Conservation (phyloP, 1,284 basidiomycete genomes). For the Leccinum fallax region DNA sequence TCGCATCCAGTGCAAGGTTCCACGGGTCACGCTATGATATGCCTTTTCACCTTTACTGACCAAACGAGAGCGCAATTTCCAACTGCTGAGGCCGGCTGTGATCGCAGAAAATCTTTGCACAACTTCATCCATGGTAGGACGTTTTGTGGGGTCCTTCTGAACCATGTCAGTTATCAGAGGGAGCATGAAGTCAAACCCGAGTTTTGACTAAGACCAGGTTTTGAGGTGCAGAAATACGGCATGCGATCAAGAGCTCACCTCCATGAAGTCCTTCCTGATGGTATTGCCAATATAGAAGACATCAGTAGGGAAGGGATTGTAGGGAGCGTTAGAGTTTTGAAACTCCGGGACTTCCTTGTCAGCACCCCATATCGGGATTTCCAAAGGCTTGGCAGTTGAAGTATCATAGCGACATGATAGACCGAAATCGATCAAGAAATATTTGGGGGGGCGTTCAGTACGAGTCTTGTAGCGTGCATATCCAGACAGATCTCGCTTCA, state of each 20-base stretch:
- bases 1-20: conserved; percentile 19
- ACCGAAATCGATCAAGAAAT: conserved; percentile 38
- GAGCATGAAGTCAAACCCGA: conserved; percentile 18
- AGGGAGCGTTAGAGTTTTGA: conserved; percentile 20
- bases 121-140: conserved; percentile 24
- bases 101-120: conserved; percentile 9
- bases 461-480: conserved; percentile 28
- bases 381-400: conserved; percentile 17
- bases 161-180: conserved; percentile 22
- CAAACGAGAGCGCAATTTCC: conserved; percentile 27
- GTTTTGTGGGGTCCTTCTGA: conserved; percentile 22
- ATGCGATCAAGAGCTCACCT: too few species aligned
- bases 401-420: conserved; percentile 34
- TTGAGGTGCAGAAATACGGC: too few species aligned
- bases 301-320: conserved; percentile 40
- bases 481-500: conserved; percentile 26
- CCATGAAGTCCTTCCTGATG: conserved; percentile 28
- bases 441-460: conserved; percentile 33
- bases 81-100: not conserved
- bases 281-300: conserved; percentile 41
- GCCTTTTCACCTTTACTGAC: conserved; percentile 8
- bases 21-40: not conserved
- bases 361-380: conserved; percentile 22
- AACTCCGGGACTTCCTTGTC: conserved; percentile 31
- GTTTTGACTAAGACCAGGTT: conserved; percentile 5